Evolutionary conservation across 352 stramenopile genomes (phyloP).

Genomic region (Pythium coloratum): DNA sequence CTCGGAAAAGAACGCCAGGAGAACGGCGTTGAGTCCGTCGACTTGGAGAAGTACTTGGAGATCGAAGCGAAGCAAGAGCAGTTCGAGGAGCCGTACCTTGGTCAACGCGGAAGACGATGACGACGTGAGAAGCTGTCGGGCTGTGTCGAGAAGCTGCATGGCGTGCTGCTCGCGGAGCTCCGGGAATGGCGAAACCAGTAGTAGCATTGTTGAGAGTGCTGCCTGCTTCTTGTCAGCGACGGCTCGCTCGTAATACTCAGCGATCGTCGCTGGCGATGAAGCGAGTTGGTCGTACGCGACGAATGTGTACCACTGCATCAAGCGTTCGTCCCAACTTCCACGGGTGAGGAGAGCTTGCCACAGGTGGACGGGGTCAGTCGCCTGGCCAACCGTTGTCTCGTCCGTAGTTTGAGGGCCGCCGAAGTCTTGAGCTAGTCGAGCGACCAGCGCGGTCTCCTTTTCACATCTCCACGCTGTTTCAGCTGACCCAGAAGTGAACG

Average conservation of each 20-base stretch:
- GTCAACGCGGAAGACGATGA: constrained; percentile 20
- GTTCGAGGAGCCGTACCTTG: constrained; percentile 36
- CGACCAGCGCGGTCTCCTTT: constrained; percentile 34
- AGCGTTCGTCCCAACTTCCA: constrained; percentile 42
- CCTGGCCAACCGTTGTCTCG: background rate
- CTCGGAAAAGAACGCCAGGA: constrained; percentile 42
- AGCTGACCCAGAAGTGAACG: background rate
- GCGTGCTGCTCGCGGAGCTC: constrained; percentile 41
- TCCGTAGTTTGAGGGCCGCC: constrained; percentile 1
- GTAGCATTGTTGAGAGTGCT: constrained; percentile 41
- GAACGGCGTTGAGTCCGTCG: constrained; percentile 36
- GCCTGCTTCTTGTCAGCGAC: constrained; percentile 28
- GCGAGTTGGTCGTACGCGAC: constrained; percentile 46
- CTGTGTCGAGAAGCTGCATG: constrained; percentile 30
- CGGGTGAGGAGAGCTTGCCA: constrained; percentile 51
- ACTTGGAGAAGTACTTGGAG: constrained; percentile 39
- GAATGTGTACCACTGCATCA: constrained; percentile 58
- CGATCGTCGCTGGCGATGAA: constrained; percentile 24
- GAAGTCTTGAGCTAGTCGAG: constrained; percentile 44
- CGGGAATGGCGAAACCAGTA: constrained; percentile 64
- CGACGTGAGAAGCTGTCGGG: background rate
- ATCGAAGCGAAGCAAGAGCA: constrained; percentile 68
- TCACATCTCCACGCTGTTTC: constrained; percentile 39
- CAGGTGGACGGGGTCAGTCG: background rate
- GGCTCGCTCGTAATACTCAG: constrained; percentile 45